Evolutionary conservation across 306 rosid species (phyloP).

Genomic region (Malus fusca): DNA sequence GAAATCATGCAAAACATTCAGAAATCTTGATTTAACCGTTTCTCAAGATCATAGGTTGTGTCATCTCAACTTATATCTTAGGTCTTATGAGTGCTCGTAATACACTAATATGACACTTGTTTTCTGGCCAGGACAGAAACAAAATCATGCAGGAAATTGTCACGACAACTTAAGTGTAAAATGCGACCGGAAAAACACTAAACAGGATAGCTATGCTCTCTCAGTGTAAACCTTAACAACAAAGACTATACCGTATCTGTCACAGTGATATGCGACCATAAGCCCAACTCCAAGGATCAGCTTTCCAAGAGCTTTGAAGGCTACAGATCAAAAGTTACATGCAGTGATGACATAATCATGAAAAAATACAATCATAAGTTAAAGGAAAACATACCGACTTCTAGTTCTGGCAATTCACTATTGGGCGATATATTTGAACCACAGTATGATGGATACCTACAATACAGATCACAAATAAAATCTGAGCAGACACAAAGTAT

Average conservation of each 20-base stretch:
- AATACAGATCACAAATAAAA: slow-evolving; percentile 16
- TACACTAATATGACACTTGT: too few relatives aligned
- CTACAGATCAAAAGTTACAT: not conserved
- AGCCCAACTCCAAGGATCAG: too few relatives aligned
- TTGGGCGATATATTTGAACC: slow-evolving; percentile 88
- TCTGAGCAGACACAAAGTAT: slow-evolving; percentile 5
- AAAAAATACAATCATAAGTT: not conserved
- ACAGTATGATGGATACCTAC: slow-evolving; percentile 87
- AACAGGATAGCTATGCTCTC: too few relatives aligned
- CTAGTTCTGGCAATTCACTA: slow-evolving; percentile 76
- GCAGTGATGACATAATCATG: slow-evolving; percentile 13
- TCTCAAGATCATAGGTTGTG: not conserved
- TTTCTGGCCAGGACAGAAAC: not conserved
- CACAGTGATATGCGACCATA: too few relatives aligned
- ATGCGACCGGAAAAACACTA: too few relatives aligned
- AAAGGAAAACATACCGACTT: slow-evolving; percentile 49
- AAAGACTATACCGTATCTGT: too few relatives aligned
- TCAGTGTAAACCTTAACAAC: too few relatives aligned
- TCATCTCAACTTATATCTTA: slow-evolving; percentile 6
- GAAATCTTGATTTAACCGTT: not conserved
- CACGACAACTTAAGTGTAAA: too few relatives aligned
- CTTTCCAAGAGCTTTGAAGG: too few relatives aligned
- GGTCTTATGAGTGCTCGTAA: not conserved
- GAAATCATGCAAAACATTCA: not conserved
- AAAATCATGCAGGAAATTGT: too few relatives aligned